phyloP scores from a whole-genome alignment of 257 asterid genomes.

The Henckelia pumila region DNA sequence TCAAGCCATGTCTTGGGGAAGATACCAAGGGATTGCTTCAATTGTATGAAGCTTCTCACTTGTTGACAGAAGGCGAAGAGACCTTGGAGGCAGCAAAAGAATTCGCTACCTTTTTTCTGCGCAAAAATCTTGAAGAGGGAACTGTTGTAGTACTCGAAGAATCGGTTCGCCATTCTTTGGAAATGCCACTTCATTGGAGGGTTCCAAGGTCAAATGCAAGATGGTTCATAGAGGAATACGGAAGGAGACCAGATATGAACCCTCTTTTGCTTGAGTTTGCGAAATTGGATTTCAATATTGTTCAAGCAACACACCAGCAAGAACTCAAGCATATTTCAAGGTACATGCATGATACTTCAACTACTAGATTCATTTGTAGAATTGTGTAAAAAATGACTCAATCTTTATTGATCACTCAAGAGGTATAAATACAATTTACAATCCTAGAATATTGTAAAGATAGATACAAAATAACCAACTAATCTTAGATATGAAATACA shows the following conservation, averaged over 20 bases:
- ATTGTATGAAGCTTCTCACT: slow-evolving; percentile 38
- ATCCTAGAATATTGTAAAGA: no score
- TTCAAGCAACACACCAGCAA: slow-evolving; percentile 34
- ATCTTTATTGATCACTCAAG: no score
- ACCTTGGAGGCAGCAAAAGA: slow-evolving; percentile 32
- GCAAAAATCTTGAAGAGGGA: slow-evolving; percentile 6
- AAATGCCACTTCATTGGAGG: slow-evolving; percentile 43
- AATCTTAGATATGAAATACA: no score
- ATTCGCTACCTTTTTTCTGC: slow-evolving; percentile 13
- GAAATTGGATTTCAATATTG: slow-evolving; percentile 41
- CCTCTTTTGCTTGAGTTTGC: slow-evolving; percentile 42
- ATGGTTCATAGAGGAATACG: slow-evolving; percentile 36
- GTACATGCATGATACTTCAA: slow-evolving; percentile 24
- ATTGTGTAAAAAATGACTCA: no score
- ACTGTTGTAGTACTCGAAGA: neutral
- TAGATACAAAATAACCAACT: no score
- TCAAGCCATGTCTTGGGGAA: neutral
- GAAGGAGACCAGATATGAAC: slow-evolving; percentile 22
- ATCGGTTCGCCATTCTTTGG: slow-evolving; percentile 26
- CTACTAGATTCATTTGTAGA: no score
- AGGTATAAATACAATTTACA: no score
- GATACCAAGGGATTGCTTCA: slow-evolving; percentile 29
- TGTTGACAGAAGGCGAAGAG: slow-evolving; percentile 19
- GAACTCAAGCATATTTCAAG: slow-evolving; percentile 39
- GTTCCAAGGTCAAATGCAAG: slow-evolving; percentile 34